These are phyloP conservation scores for Boeremia exigua DNA, from an alignment of 2,329 filamentous ascomycete genomes.

Conservation along the genomic window DNA sequence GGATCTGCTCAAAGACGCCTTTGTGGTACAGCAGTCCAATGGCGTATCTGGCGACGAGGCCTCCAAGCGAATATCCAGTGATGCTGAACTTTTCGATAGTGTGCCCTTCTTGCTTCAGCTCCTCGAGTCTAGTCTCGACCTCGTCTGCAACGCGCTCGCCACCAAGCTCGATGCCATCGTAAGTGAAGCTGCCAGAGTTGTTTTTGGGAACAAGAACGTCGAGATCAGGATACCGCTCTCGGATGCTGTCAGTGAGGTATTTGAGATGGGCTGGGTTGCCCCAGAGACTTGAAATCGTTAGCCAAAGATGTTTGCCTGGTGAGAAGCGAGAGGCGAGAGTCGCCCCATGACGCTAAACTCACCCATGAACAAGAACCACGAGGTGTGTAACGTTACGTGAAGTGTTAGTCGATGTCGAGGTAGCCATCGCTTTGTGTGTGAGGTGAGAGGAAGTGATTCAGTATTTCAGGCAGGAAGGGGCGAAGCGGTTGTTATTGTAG, in stretches of 20 bases:
- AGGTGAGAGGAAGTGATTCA: background rate
- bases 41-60: constrained; percentile 84
- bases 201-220: constrained; percentile 75
- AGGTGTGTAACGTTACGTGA: constrained; percentile 65
- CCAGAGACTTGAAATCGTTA: constrained; percentile 66
- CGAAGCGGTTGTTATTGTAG: constrained; percentile 15
- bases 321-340: background rate
- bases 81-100: constrained; percentile 83
- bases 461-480: constrained; percentile 9
- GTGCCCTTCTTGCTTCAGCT: constrained; percentile 66
- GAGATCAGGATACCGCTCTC: constrained; percentile 65
- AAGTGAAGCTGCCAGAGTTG: constrained; percentile 74
- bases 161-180: constrained; percentile 72
- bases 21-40: constrained; percentile 83
- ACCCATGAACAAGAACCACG: constrained; percentile 79
- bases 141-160: constrained; percentile 70
- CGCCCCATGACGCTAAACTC: constrained; percentile 42
- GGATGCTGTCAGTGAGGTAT: constrained; percentile 70
- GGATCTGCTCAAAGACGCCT: constrained; percentile 77
- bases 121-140: constrained; percentile 64
- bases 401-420: constrained; percentile 11
- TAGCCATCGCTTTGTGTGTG: constrained; percentile 23
- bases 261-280: constrained; percentile 77
- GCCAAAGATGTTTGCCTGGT: constrained; percentile 5
- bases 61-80: constrained; percentile 88